These are phyloP conservation scores for Brassica rapa DNA, from an alignment of 345 rosid species.

Conservation along the genomic window DNA sequence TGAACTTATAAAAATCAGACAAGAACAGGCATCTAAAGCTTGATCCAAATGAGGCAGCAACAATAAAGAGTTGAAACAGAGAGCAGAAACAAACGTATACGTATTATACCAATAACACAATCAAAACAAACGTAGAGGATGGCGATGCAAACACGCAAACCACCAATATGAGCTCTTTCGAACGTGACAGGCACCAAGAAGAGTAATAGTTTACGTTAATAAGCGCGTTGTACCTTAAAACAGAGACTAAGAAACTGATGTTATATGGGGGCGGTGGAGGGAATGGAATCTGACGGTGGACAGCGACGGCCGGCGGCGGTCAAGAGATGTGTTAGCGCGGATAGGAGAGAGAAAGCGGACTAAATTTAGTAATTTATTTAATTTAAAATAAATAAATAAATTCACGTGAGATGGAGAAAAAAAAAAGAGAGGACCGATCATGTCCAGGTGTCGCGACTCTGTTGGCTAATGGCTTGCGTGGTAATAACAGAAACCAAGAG, in stretches of 20 bases:
- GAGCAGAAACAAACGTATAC: not conserved
- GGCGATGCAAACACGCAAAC: slow-evolving; percentile 15
- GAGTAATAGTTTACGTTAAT: slow-evolving; percentile 10
- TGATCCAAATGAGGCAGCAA: not conserved
- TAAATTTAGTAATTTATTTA: slow-evolving; percentile 9
- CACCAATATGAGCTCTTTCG: slow-evolving; percentile 3
- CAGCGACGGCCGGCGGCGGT: slow-evolving; percentile 16
- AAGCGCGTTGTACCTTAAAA: slow-evolving; percentile 4
- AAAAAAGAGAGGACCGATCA: slow-evolving; percentile 20
- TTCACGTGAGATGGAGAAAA: not conserved
- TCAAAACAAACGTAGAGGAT: not conserved
- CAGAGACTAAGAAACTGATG: not conserved
- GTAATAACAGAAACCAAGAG: not conserved
- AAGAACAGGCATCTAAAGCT: not conserved
- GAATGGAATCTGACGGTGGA: slow-evolving; percentile 4
- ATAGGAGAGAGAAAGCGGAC: slow-evolving; percentile 28
- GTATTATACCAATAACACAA: not conserved
- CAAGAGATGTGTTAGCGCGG: not conserved
- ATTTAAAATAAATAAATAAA: too few relatives aligned
- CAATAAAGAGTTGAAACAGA: not conserved
- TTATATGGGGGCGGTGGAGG: not conserved
- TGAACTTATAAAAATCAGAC: not conserved
- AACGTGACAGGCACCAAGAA: not conserved
- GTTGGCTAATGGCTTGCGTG: not conserved
- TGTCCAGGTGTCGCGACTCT: slow-evolving; percentile 19